A percentile compares a stretch with the other conserved stretches of the same genome.
Conservation (phyloP, 1,139 yeast species). For the Debaryomyces robertsiae region DNA sequence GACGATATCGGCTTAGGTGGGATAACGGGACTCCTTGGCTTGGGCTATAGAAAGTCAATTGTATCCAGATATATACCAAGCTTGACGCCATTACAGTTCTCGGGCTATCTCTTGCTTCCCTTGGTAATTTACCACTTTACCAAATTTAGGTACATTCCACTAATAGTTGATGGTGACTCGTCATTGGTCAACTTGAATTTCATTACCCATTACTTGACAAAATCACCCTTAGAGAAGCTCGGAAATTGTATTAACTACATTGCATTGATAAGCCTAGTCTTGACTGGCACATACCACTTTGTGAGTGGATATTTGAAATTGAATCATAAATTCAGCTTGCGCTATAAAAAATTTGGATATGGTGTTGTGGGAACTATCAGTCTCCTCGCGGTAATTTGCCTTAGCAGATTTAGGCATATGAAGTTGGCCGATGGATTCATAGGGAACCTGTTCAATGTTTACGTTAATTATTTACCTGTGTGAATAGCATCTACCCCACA, state of each 20-base stretch:
- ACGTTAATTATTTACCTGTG: constrained; percentile 18
- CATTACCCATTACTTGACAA: constrained; percentile 46
- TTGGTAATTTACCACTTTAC: constrained; percentile 49
- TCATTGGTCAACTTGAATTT: constrained; percentile 57
- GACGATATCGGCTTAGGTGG: constrained; percentile 64
- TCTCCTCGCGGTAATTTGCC: constrained; percentile 27
- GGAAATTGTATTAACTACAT: constrained; percentile 26
- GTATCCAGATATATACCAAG: constrained; percentile 37
- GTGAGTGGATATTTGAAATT: constrained; percentile 40
- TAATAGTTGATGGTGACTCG: constrained; percentile 63
- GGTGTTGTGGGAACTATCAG: constrained; percentile 28
- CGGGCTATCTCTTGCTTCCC: constrained; percentile 60
- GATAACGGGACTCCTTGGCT: constrained; percentile 52
- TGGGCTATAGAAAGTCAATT: constrained; percentile 53
- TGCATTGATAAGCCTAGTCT: constrained; percentile 24
- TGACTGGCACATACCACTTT: constrained; percentile 36
- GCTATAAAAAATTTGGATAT: constrained; percentile 41
- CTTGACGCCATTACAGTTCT: constrained; percentile 53
- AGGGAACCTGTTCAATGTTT: constrained; percentile 31
- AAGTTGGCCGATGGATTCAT: constrained; percentile 30
- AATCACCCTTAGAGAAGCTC: constrained; percentile 19
- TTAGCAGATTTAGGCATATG: constrained; percentile 23
- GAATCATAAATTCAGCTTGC: constrained; percentile 28
- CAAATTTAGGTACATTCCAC: constrained; percentile 54
- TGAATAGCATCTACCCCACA: constrained; percentile 1